Evolutionary conservation across 2,329 filamentous ascomycete genomes (phyloP), one percentile per base, ranked within the genome.

Genomic region (Neonectria coccinea): DNA sequence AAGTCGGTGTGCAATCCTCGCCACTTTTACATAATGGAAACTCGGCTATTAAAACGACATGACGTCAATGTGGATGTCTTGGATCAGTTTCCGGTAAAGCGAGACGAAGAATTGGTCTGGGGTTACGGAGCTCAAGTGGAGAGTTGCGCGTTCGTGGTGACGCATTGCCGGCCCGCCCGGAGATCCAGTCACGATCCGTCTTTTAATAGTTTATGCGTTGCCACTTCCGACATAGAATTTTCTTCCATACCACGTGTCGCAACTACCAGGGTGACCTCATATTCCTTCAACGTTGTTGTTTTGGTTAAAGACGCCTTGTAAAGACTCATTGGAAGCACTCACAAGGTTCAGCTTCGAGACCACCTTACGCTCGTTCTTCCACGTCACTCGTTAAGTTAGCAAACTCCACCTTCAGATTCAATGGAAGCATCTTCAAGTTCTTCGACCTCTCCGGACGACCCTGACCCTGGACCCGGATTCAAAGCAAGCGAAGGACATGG

Each of bases 391-490:
- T 68, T 70, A 59, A 56, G 63, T 68, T 70, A 61, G 57, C 29
- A 44, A 61, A 31, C 12, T 42, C 20, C 25, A 42, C 18, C 7
- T 16, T 25, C 59, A 48, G 47, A 50, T 60, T 36, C 20, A 60
- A 73, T 73, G 71, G 70, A 73, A 44, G 63, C 61, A 44, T 64
- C 65, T 48, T 71, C 68, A 20, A 58, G 59, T 22, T 44, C 22
- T 64, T 36, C 48, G 5, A 60, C 67, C n/a, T 65, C 61, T 12
- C 54, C 62, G 29, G 66, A 73, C 50, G 71, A 73, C 33, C 71
- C 65, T 12, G 71, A 74, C 50, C 65, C 71, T 25, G 71, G 68
- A 44, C 29, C 55, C 20, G 36, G 55, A n/a, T n/a, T 29, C 50
- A 58, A 64, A 57, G 50, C 53, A 59, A 18, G 27, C 5, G 42